Base-by-base conservation (phyloP, 2,329 filamentous ascomycete genomes). In the Apiospora hydei region DNA sequence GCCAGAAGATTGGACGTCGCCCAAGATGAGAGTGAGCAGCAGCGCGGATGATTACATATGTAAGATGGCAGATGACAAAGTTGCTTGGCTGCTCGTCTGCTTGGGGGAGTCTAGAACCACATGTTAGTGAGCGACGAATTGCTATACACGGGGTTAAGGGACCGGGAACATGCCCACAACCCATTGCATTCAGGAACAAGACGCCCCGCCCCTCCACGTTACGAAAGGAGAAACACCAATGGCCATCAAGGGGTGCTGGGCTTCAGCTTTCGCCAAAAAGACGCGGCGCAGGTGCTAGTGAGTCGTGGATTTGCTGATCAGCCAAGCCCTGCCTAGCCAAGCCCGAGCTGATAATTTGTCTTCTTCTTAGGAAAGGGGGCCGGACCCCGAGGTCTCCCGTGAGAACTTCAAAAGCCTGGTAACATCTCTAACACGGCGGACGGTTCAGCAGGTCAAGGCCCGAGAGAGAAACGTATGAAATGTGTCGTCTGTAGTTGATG, bases 51-150 rank as follows among this genome's bases (percentile, higher is more conserved):
- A 11, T 41, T 41, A 64, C 57, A 41, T 64, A 41, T 64, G 30
- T 64, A 64, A 64, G 57, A 64, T 38, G 14, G 34, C 4, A n/a
- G 57, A 64, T 64, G 57, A 64, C 57, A 64, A 64, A 64, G 57
- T 64, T n/a, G 57, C 34, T 38, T 64, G 53, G 53, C 41, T 43
- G 41, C 1, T 13, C 10, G 41, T 30, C 51, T 38, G 57, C 3
- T 61, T 61, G 53, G 53, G 53, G 53, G 26, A 30, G 26, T 34
- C 57, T 64, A 64, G 57, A 64, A 64, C 34, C 34, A n/a, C 57
- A 41, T 64, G 57, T 38, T 41, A 38, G 34, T 18, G 41, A 41
- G 18, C 44, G 21, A 61, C 53, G n/a, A 38, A 30, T 26, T 61
- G 34, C 34, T 38, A 38, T 38, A 38, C 53, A 34, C 46, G 53